A percentile compares a stretch with the other conserved stretches of the same genome.
Evolutionary conservation across 805 yeast genomes (phyloP).

Genomic region (Scheffersomyces coipomensis): DNA sequence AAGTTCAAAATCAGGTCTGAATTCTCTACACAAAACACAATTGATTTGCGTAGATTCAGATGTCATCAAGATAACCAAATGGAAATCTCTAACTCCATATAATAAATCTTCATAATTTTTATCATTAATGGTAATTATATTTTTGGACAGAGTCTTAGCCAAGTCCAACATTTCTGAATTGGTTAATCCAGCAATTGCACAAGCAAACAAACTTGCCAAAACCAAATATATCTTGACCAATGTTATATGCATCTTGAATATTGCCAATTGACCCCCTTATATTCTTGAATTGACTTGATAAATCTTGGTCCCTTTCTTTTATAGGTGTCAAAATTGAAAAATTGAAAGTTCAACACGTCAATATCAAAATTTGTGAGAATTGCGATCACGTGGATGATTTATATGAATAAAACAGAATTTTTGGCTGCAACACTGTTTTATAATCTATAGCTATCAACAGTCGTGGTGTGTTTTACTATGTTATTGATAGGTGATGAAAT

Average conservation of each 20-base stretch:
- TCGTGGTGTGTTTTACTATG: no score
- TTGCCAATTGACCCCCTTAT: not conserved
- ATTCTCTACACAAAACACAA: slow-evolving; percentile 70
- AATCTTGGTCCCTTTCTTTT: no score
- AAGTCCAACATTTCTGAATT: slow-evolving; percentile 19
- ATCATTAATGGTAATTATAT: slow-evolving; percentile 48
- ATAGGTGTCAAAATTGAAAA: no score
- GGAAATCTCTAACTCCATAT: slow-evolving; percentile 65
- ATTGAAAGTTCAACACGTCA: not conserved
- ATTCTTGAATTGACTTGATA: no score
- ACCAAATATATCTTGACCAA: slow-evolving; percentile 3
- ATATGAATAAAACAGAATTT: no score
- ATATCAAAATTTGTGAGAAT: not conserved
- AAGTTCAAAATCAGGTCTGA: slow-evolving; percentile 61
- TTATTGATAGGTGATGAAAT: no score
- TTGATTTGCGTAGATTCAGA: slow-evolving; percentile 73
- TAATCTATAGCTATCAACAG: no score
- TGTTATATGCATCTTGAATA: not conserved
- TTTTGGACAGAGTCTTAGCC: slow-evolving; percentile 15
- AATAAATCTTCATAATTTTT: slow-evolving; percentile 56
- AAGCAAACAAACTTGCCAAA: slow-evolving; percentile 10
- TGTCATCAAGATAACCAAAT: slow-evolving; percentile 66
- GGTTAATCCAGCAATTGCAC: slow-evolving; percentile 20
- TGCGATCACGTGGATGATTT: not conserved
- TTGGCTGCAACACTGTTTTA: slow-evolving; percentile 1